Base-by-base conservation (phyloP, 306 rosid species). In the Sphenostylis stenocarpa region DNA sequence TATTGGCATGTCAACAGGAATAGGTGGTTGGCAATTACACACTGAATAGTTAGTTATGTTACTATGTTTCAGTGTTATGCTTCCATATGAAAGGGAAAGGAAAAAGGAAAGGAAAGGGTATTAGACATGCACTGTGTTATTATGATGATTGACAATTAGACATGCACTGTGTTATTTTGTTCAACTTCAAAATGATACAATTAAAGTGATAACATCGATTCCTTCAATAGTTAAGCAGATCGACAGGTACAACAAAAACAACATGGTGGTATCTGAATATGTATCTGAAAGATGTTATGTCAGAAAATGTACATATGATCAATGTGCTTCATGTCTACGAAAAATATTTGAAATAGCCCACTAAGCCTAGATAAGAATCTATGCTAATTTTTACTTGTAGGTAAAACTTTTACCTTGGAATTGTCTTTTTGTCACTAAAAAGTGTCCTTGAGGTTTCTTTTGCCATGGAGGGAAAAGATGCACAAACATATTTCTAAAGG, bases 1-100 rank as follows among this genome's bases (percentile, higher is more conserved):
- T 66, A 84, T 84, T 76, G 73, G 12, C 66, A 49, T 48, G 52
- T 14, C 56, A 10, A 15, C 3, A 28, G 16, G 74, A 41, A 31
- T 4, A 41, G 15, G 16, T 51, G 63, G 68, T 31, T 66, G 79
- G 72, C 52, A 58, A 44, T 57, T 14, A 72, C 76, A 7, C 36
- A 39, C 15, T 38, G 31, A 36, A 34, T 34, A 34, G 13, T 38
- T 38, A 51, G 5, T 28, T 53, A 29, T 75, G 48, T 49, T 52
- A n/a, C 23, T 24, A 43, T 79, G 73, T 28, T 31, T 58, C 17
- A 24, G n/a, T 52, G 45, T 65, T 58, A 29, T 48, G 31, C 51
- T 60, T 73, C 67, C 1, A 43, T 16, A 43, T 68, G 68, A 53
- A 68, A 67, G 51, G 38, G 10, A 26, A 4, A 29, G 1, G 1